Base-by-base conservation (phyloP, 1,284 basidiomycete species). In the Pholiota adiposa region DNA sequence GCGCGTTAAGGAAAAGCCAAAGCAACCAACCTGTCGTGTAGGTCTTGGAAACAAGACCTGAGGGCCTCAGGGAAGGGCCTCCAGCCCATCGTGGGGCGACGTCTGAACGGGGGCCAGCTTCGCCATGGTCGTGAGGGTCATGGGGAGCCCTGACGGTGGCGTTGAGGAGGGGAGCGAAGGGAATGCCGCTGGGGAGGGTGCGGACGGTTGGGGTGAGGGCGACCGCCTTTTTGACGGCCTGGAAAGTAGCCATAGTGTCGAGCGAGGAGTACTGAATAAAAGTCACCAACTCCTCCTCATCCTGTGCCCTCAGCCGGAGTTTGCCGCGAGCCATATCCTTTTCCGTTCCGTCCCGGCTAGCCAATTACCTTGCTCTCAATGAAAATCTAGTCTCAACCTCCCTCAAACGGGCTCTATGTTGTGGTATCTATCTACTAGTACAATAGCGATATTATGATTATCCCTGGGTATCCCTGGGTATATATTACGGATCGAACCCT, bases 191-290 rank as follows among this genome's bases (percentile, higher is more conserved):
- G 43, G 94, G 83, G 63, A 92, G 84, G 8, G 86, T 80, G 72
- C 91, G 87, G 66, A 92, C 87, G 50, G 94, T 94, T 60, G 94
- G 91, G 44, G 92, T 78, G 70, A 97, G 80, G 77, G 88, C 94
- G 73, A 94, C 78, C 66, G 89, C 89, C 78, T 88, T 93, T 87
- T 88, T 91, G 67, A 85, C 80, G 77, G 82, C 85, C 72, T 87
- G 83, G 73, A 88, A 77, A 69, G 85, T 77, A 73, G 88, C 85
- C 89, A 90, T 89, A 70, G 64, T 67, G 61, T 64, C 65, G 65
- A 67, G 63, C 62, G 62, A 59, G 56, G 64, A 59, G 59, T 63
- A 64, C 62, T 63, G 57, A 62, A 59, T 61, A 64, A 67, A 64
- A 65, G 57, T 61, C 46, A 52, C 51, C 34, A 62, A 57, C 52